Base-by-base conservation (phyloP, 2,329 filamentous ascomycete genomes). In the Aspergillus quadrilineatus region DNA sequence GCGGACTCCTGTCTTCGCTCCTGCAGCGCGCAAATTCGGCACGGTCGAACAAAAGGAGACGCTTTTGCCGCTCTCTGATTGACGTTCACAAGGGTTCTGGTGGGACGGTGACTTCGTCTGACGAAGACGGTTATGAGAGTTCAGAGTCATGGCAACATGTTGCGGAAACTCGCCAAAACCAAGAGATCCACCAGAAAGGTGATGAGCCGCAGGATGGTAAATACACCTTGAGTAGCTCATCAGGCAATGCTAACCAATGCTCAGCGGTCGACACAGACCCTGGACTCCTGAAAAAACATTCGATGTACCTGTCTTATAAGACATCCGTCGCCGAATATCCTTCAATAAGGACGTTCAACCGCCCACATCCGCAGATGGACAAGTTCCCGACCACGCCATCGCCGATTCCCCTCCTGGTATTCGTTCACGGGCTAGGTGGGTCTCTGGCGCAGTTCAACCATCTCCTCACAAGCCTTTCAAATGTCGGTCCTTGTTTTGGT, bases 361-460 rank as follows among this genome's bases (percentile, higher is more conserved):
- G 88, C 55, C 84, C 85, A 53, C 94, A 97, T 74, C 83, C 86
- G 17, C 91, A 97, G 68, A 85, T 87, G n/a, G 84, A 87, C 58
- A 89, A 94, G 71, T 81, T 97, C 4, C 91, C 90, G 2, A 82
- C 79, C 42, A 81, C 86, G 59, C 89, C 90, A 1, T 81, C 83
- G 0, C 87, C 89, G 0, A 76, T 97, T 9, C 94, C 94, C 1
- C 77, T 99, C 8, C 77, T 97, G 3, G 92, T 97, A 43, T 96
- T 95, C 69, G 81, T 97, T 56, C 94, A 97, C 68, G 94, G 94
- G 1, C 81, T 97, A 8, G 94, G 93, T n/a, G 94, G 94, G 48
- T 96, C 90, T 0, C 83, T 92, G 26, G 88, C 91, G 9, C 94
- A 97, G 69, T 97, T 97, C 69, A 83, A 90, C 54, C 85, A 89